phyloP scores from a whole-genome alignment of 148 eudicot species.

The Beta vulgaris region DNA sequence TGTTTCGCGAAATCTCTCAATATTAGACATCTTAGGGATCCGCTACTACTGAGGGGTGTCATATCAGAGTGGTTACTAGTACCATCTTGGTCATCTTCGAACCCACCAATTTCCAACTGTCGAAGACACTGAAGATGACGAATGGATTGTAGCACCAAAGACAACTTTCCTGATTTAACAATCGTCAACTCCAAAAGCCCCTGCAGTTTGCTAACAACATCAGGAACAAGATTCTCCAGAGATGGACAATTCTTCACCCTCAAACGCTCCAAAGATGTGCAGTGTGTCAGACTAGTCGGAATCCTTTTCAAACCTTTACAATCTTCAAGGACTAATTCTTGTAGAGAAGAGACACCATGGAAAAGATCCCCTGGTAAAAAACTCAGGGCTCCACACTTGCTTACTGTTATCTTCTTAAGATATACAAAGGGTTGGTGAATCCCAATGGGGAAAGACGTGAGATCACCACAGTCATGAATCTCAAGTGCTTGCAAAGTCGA shows the following conservation, averaged over 20 bases:
- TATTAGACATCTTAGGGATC: not conserved
- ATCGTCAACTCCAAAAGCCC: not conserved
- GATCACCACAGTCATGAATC: not conserved
- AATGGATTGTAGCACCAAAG: not conserved
- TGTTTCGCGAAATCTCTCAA: not conserved
- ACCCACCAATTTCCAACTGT: not conserved
- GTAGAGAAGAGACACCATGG: not conserved
- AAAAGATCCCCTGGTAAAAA: not conserved
- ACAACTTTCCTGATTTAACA: not conserved
- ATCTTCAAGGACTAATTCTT: not conserved
- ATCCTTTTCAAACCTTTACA: not conserved
- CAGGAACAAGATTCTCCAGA: not conserved
- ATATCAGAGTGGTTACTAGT: too few species aligned
- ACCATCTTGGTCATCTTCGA: not conserved
- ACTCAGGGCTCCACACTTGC: not conserved
- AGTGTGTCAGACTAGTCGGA: not conserved
- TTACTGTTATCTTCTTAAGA: not conserved
- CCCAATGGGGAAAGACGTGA: not conserved
- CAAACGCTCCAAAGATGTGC: not conserved
- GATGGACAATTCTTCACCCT: not conserved
- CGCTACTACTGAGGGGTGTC: too few species aligned
- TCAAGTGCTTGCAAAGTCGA: not conserved
- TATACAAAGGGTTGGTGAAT: not conserved
- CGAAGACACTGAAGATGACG: slow-evolving; percentile 2
- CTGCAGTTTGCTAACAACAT: not conserved